Base-by-base conservation (phyloP, 768 basidiomycete genomes). In the Russula dissimulans region DNA sequence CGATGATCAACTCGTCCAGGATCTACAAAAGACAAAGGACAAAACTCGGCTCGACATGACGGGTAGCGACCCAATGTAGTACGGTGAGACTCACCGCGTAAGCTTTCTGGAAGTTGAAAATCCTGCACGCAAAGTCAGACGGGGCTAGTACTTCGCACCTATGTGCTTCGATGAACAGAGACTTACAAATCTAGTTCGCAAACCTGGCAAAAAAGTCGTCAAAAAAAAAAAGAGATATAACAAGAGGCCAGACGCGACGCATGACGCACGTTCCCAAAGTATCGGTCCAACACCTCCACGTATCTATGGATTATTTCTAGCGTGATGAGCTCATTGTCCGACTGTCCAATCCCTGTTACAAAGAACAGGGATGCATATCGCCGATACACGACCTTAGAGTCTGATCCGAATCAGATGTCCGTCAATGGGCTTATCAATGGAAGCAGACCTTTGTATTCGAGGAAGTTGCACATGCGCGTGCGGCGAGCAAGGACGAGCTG, bases 71-170 rank as follows among this genome's bases (percentile, higher is more conserved):
- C 4, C 3, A 54, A 36, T 12, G 15, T 9, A 26, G 26, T 50
- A 41, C 17, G 29, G 55, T 7, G 3, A 36, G 22, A 56, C 49
- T 61, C 62, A 90, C 94, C 4, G 90, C 84, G 70, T 93, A 97
- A 1, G 95, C 95, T 71, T 93, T 91, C 70, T 97, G 90, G 71
- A 97, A 97, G 76, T 97, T 97, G 81, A 97, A 98, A 66, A 97
- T 95, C 55, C 91, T 94, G 4, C 10, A 36, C 3, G 34, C 34
- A 46, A 59, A 46, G 18, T 60, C 31, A 60, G 29, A 52, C 42
- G 17, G 15, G 43, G 54, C 59, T 59, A 66, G 15, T 6, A 46
- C n/a, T 15, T 7, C 8, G 6, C 15, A 3, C n/a, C 12, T 2
- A 18, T n/a, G 29, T 31, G 45, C 22, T 26, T 26, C 22, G n/a